A percentile compares a stretch with the other conserved stretches of the same genome.
Evolutionary conservation across 2,329 filamentous ascomycete genomes (phyloP).

Genomic region (Scedosporium boydii): DNA sequence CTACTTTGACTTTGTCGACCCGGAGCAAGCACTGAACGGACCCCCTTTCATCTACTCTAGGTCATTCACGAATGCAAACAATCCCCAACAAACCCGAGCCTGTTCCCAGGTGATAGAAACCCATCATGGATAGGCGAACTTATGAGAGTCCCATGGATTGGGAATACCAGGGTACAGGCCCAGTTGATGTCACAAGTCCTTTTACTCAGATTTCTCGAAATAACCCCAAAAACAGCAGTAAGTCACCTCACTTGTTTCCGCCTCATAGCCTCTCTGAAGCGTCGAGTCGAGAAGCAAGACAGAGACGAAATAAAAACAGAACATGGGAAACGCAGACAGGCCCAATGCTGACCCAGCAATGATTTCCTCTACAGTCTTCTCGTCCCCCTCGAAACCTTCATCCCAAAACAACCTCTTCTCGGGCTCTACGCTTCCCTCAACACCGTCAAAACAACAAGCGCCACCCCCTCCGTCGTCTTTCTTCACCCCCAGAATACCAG

Average conservation of each 20-base stretch:
- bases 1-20: too few species aligned
- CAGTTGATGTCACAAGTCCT: slow-evolving; percentile 51
- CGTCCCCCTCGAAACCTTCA: background rate
- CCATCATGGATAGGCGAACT: slow-evolving; percentile 42
- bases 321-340: background rate
- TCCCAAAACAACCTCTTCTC: background rate
- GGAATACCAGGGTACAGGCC: slow-evolving; percentile 50
- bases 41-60: background rate
- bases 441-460: slow-evolving; percentile 1
- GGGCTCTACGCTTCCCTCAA: background rate
- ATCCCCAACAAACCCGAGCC: background rate
- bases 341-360: background rate
- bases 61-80: background rate
- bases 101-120: background rate
- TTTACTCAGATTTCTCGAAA: slow-evolving; percentile 44
- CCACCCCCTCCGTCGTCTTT: slow-evolving; percentile 15
- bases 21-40: background rate
- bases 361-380: slow-evolving; percentile 1
- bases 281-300: too few species aligned
- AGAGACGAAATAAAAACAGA: too few species aligned
- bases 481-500: slow-evolving; percentile 34
- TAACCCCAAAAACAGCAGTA: slow-evolving; percentile 29
- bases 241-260: background rate
- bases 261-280: slow-evolving; percentile 12
- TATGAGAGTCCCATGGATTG: slow-evolving; percentile 57